These are phyloP conservation scores for Marvania coccoides DNA, from an alignment of 139 green algal genomes.

Conservation along the genomic window DNA sequence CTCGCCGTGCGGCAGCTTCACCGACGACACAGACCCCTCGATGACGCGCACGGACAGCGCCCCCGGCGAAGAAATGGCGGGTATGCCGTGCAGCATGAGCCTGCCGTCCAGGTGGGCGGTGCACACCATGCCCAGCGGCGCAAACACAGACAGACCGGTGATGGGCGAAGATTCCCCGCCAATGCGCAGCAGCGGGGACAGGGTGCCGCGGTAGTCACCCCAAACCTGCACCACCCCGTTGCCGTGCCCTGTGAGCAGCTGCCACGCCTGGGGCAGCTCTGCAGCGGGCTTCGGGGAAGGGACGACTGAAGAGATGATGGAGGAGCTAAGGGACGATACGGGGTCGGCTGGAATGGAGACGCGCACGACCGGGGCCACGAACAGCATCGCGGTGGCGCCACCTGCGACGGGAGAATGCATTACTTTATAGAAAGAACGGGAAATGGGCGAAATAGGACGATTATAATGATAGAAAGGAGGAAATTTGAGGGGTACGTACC, in stretches of 20 bases:
- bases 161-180: slow-evolving; percentile 7
- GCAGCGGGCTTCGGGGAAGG: no score
- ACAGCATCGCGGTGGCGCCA: slow-evolving; percentile 6
- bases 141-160: slow-evolving; percentile 23
- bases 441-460: no score
- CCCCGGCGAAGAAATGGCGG: neutral
- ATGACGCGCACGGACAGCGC: neutral
- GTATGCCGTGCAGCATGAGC: slow-evolving; percentile 21
- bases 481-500: slow-evolving; percentile 20
- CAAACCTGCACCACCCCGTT: slow-evolving; percentile 29
- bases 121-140: slow-evolving; percentile 27
- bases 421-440: no score
- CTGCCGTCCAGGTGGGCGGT: slow-evolving; percentile 33
- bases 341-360: neutral
- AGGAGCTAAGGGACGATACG: neutral
- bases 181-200: slow-evolving; percentile 28
- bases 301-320: no score
- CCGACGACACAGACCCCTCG: neutral
- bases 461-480: no score
- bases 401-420: slow-evolving; percentile 6
- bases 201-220: neutral
- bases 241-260: slow-evolving; percentile 39
- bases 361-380: slow-evolving; percentile 6
- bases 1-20: neutral
- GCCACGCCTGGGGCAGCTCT: slow-evolving; percentile 23